Conservation (phyloP, 1,284 basidiomycete genomes). For the Dichomitus squalens region DNA sequence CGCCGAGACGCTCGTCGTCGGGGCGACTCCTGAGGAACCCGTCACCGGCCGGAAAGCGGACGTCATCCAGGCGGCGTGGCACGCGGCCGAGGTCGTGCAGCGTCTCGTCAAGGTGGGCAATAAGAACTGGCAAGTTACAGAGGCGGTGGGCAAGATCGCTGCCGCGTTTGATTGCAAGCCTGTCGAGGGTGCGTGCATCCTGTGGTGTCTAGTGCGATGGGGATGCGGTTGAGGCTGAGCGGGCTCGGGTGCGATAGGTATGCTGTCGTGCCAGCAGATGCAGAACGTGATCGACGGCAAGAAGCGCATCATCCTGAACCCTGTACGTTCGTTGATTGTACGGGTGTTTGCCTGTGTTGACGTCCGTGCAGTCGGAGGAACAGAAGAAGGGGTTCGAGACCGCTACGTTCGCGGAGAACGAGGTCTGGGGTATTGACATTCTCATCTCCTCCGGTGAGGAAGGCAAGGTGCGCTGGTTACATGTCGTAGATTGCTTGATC, state of each 20-base stretch:
- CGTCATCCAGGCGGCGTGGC: constrained; percentile 91
- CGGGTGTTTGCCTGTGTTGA: neutral
- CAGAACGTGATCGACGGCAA: constrained; percentile 97
- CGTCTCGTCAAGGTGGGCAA: constrained; percentile 85
- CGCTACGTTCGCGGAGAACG: constrained; percentile 87
- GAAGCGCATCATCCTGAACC: constrained; percentile 94
- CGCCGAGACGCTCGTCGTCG: constrained; percentile 91
- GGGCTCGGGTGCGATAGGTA: constrained; percentile 49
- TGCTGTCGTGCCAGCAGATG: constrained; percentile 90
- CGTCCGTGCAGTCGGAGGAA: constrained; percentile 49
- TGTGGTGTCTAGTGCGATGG: neutral
- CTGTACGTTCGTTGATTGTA: constrained; percentile 35
- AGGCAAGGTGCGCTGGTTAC: constrained; percentile 67
- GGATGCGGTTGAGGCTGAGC: neutral
- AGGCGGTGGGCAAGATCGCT: constrained; percentile 78
- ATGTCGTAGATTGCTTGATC: neutral
- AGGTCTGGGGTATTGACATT: constrained; percentile 96
- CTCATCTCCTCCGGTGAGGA: constrained; percentile 87
- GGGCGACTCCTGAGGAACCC: constrained; percentile 70
- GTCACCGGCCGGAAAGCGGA: constrained; percentile 89
- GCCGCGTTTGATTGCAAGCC: constrained; percentile 83
- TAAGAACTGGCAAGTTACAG: constrained; percentile 95
- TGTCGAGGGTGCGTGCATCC: constrained; percentile 74
- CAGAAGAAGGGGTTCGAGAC: constrained; percentile 87
- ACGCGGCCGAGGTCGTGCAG: constrained; percentile 90